phyloP scores from a whole-genome alignment of 768 basidiomycete genomes.

The Pulveroboletus sp. region DNA sequence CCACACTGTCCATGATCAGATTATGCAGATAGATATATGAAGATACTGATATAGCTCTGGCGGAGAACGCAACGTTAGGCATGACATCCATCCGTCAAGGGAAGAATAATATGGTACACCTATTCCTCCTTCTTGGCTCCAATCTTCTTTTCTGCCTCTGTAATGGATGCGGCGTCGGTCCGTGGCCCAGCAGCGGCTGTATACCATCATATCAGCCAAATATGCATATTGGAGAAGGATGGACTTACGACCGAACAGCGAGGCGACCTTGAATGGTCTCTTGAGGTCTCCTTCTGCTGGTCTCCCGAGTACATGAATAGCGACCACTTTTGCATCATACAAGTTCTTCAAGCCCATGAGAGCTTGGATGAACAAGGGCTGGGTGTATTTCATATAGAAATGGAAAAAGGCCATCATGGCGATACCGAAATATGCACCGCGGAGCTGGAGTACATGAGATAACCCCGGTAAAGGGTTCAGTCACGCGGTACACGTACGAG shows the following conservation, averaged over 20 bases:
- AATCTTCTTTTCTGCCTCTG: constrained; percentile 83
- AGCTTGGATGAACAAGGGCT: constrained; percentile 92
- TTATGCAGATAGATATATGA: constrained; percentile 10
- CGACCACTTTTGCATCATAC: constrained; percentile 80
- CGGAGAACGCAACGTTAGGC: neutral
- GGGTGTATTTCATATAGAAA: constrained; percentile 90
- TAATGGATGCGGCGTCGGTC: constrained; percentile 81
- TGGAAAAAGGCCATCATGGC: constrained; percentile 93
- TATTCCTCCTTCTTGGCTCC: constrained; percentile 79
- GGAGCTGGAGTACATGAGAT: constrained; percentile 39
- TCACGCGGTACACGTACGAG: constrained; percentile 45
- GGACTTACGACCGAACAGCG: constrained; percentile 66
- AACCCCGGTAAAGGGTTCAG: neutral
- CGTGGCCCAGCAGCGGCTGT: constrained; percentile 60
- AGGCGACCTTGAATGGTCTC: constrained; percentile 79
- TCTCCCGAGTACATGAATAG: constrained; percentile 77
- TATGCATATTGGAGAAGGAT: neutral
- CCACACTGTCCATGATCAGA: neutral
- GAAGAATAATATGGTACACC: constrained; percentile 13
- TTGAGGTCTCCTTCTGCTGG: constrained; percentile 81
- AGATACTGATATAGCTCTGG: constrained; percentile 4
- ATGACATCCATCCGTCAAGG: constrained; percentile 19
- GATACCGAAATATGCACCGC: constrained; percentile 64
- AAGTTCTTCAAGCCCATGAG: constrained; percentile 93
- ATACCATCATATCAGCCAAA: constrained; percentile 1